Percentiles rank a stretch among this genome's conserved stretches.
Evolutionary conservation across 306 rosid species (phyloP).

Genomic region (Prunus padus): DNA sequence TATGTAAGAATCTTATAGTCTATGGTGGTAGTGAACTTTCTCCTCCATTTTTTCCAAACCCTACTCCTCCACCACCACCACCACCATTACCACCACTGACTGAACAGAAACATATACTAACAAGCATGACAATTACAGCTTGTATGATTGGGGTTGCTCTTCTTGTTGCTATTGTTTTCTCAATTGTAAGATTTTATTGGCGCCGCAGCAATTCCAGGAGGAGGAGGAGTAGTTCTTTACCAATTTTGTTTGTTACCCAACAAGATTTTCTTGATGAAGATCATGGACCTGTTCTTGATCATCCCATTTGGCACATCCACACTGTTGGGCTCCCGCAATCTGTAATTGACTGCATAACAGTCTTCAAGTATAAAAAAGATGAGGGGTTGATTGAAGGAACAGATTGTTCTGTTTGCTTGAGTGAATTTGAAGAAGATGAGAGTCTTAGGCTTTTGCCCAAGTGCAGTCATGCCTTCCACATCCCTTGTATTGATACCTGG

Average conservation of each 20-base stretch:
- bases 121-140: conserved; percentile 10
- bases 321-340: conserved; percentile 63
- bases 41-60: not conserved
- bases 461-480: conserved; percentile 64
- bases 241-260: conserved; percentile 36
- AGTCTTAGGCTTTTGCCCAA: conserved; percentile 67
- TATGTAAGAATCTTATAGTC: not conserved
- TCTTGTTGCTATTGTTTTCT: conserved; percentile 7
- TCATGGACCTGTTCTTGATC: conserved; percentile 33
- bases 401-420: conserved; percentile 75
- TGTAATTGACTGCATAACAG: conserved; percentile 59
- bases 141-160: conserved; percentile 20
- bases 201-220: conserved; percentile 23
- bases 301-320: conserved; percentile 59
- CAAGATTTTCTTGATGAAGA: conserved; percentile 39
- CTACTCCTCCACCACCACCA: not conserved
- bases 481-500: conserved; percentile 49
- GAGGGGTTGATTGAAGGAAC: conserved; percentile 65
- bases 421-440: conserved; percentile 68
- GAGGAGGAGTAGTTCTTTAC: conserved; percentile 10
- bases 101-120: not conserved
- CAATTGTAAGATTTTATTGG: conserved; percentile 23
- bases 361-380: conserved; percentile 44
- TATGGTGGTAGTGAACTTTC: not conserved
- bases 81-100: not conserved